Percentiles rank a stretch among this genome's conserved stretches.
These are phyloP conservation scores for Pascua sp. DNA, from an alignment of 1,284 basidiomycete genomes.

Conservation along the genomic window DNA sequence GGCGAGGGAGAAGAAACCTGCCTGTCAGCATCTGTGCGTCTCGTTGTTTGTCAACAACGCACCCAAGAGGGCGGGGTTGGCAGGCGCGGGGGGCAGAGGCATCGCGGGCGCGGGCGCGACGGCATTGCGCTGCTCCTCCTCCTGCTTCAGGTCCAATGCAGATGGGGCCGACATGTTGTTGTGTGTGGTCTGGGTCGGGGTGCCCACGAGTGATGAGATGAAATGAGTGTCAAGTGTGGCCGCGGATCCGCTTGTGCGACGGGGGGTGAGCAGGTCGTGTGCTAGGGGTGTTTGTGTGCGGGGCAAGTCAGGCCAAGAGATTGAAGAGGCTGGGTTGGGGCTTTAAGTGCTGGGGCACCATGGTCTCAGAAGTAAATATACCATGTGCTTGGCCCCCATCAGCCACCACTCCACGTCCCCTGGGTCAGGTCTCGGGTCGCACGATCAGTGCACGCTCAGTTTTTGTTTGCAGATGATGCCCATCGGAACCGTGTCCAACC, in stretches of 20 bases:
- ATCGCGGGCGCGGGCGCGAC: not conserved
- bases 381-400: too few relatives aligned
- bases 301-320: not conserved
- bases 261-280: not conserved
- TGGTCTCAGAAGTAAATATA: too few relatives aligned
- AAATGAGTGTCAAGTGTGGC: not conserved
- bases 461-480: too few relatives aligned
- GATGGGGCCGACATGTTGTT: slow-evolving; percentile 1
- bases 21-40: not conserved
- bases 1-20: slow-evolving; percentile 16
- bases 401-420: too few relatives aligned
- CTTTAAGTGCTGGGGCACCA: too few relatives aligned
- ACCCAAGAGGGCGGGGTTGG: slow-evolving; percentile 11
- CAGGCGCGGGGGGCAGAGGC: not conserved
- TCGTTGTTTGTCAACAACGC: not conserved
- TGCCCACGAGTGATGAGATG: not conserved
- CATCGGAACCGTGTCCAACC: too few relatives aligned
- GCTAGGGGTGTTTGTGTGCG: not conserved
- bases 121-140: slow-evolving; percentile 3
- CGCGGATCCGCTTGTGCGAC: not conserved
- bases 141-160: slow-evolving; percentile 1
- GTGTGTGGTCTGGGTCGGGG: not conserved
- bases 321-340: too few relatives aligned
- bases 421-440: too few relatives aligned
- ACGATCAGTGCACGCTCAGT: too few relatives aligned